Evolutionary conservation across 139 green algal genomes (phyloP).

Genomic region (Tetraselmis chui): DNA sequence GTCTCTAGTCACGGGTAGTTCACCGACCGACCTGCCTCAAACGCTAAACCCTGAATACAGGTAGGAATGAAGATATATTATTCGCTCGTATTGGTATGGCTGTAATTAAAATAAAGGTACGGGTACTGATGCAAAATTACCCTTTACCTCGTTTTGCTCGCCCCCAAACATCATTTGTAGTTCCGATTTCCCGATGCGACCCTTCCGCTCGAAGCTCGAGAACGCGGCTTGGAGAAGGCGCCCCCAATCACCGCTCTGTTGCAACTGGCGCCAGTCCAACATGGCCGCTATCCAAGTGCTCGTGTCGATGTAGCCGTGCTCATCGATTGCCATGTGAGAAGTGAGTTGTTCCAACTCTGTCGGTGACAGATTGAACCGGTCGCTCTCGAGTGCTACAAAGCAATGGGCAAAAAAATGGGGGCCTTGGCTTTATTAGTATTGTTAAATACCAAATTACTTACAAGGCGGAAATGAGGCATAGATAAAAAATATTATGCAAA

Average conservation of each 20-base stretch:
- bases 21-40: no score
- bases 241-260: conserved; percentile 3
- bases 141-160: neutral
- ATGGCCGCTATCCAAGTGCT: conserved; percentile 61
- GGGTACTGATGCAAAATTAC: no score
- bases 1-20: no score
- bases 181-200: neutral
- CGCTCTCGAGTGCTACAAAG: conserved; percentile 31
- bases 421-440: no score
- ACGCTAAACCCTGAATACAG: no score
- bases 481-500: no score
- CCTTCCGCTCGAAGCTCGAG: neutral
- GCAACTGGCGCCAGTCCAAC: conserved; percentile 57
- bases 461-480: no score
- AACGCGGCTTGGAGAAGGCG: neutral
- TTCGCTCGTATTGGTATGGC: no score
- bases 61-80: no score
- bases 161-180: neutral
- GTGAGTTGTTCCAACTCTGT: conserved; percentile 40
- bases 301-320: conserved; percentile 38
- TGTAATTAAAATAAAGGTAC: no score
- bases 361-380: conserved; percentile 45
- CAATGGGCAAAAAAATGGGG: no score
- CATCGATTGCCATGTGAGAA: conserved; percentile 22
- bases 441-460: no score